Evolutionary conservation across 495 filamentous ascomycete species (phyloP).

Genomic region (Rostrohypoxylon terebratum): DNA sequence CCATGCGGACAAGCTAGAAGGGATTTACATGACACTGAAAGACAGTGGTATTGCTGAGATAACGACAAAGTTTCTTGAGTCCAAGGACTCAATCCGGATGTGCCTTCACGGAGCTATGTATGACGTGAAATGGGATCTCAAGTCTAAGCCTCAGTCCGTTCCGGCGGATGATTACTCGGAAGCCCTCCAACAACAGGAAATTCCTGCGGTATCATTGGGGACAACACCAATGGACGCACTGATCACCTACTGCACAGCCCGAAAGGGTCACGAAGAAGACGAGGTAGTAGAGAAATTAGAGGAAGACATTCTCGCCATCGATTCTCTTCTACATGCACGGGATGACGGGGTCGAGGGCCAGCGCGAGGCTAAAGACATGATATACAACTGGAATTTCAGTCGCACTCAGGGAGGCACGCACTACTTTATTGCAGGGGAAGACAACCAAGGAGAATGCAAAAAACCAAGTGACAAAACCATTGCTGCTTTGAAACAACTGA

Average conservation of each 20-base stretch:
- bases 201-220: slow-evolving; percentile 55
- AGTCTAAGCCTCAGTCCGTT: slow-evolving; percentile 40
- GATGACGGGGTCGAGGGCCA: slow-evolving; percentile 55
- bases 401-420: slow-evolving; percentile 45
- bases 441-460: neutral
- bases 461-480: slow-evolving; percentile 20
- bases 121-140: slow-evolving; percentile 54
- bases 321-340: slow-evolving; percentile 44
- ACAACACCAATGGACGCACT: slow-evolving; percentile 61
- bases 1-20: neutral
- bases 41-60: neutral
- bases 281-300: slow-evolving; percentile 38
- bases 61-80: slow-evolving; percentile 18
- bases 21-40: neutral
- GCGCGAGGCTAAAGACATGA: slow-evolving; percentile 47
- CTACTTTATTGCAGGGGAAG: slow-evolving; percentile 41
- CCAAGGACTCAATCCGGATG: slow-evolving; percentile 6
- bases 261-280: neutral
- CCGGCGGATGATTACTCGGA: slow-evolving; percentile 50
- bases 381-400: slow-evolving; percentile 52
- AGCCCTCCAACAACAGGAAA: neutral
- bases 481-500: slow-evolving; percentile 39
- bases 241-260: slow-evolving; percentile 51
- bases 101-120: slow-evolving; percentile 63
- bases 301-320: slow-evolving; percentile 38